Conservation (phyloP, 768 basidiomycete species). For the Phaffia tasmanica region DNA sequence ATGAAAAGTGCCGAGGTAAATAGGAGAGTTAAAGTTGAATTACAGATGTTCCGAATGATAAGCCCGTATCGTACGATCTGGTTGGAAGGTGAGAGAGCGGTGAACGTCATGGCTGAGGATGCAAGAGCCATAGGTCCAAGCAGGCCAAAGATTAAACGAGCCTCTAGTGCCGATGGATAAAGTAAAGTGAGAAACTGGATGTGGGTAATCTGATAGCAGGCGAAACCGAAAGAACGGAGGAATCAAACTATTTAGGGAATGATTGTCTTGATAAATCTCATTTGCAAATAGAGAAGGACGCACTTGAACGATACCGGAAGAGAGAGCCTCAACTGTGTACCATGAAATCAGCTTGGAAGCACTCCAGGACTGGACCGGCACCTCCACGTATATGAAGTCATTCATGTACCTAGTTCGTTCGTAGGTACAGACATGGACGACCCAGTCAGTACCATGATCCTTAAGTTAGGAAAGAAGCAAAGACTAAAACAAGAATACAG, state of each 20-base stretch:
- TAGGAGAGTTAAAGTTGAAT: constrained; percentile 86
- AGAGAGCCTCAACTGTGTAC: constrained; percentile 77
- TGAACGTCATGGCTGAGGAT: constrained; percentile 70
- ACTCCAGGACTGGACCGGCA: constrained; percentile 63
- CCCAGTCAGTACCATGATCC: background rate
- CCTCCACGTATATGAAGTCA: constrained; percentile 71
- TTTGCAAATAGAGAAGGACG: constrained; percentile 29
- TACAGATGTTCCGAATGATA: constrained; percentile 84
- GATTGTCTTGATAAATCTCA: background rate
- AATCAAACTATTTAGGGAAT: background rate
- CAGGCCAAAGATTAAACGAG: constrained; percentile 67
- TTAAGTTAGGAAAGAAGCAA: background rate
- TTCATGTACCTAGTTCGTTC: constrained; percentile 85
- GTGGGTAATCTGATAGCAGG: constrained; percentile 63
- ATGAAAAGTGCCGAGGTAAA: constrained; percentile 80
- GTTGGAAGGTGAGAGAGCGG: constrained; percentile 49
- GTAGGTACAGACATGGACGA: background rate
- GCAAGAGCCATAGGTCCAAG: constrained; percentile 79
- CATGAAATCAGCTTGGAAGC: constrained; percentile 58
- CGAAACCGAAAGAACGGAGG: background rate
- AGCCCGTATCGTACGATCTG: constrained; percentile 50
- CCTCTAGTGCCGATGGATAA: constrained; percentile 83
- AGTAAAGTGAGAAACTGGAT: constrained; percentile 94
- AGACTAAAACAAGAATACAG: background rate
- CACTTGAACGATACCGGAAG: constrained; percentile 75